Conservation (phyloP, 106 monocot genomes). For the Acorus gramineus region DNA sequence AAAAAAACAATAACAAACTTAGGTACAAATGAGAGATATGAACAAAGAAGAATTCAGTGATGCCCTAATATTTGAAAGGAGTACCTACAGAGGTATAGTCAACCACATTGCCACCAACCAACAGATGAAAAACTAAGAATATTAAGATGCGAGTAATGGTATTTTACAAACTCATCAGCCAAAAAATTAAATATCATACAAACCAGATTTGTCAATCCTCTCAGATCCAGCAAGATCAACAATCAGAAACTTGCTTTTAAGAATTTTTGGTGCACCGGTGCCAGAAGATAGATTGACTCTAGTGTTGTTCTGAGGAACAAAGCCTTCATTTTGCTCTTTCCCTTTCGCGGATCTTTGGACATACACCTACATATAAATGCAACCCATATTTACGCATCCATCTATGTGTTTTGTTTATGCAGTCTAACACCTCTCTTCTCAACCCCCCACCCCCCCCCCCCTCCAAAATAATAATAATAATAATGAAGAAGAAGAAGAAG, state of each 20-base stretch:
- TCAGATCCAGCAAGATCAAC: slow-evolving; percentile 89
- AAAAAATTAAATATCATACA: slow-evolving; percentile 1
- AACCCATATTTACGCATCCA: background rate
- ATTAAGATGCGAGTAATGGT: too few species aligned
- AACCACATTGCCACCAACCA: too few species aligned
- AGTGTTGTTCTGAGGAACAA: slow-evolving; percentile 6
- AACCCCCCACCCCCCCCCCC: too few species aligned
- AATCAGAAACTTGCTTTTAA: slow-evolving; percentile 69
- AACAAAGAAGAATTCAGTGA: background rate
- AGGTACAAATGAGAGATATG: background rate
- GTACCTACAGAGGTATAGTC: too few species aligned
- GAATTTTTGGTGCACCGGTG: slow-evolving; percentile 18
- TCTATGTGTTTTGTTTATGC: too few species aligned
- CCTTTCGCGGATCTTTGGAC: slow-evolving; percentile 36
- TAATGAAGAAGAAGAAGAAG: too few species aligned
- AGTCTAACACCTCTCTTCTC: too few species aligned
- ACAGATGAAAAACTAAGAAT: too few species aligned
- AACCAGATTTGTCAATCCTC: slow-evolving; percentile 75
- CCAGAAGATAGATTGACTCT: slow-evolving; percentile 15
- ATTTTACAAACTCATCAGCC: background rate
- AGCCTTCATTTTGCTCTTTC: slow-evolving; percentile 25
- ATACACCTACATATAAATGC: slow-evolving; percentile 30
- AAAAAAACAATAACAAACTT: too few species aligned
- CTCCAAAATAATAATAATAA: too few species aligned
- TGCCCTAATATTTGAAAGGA: too few species aligned